Percentiles rank a stretch among this genome's conserved stretches.
Conservation (phyloP, 805 yeast species). For the Lipomyces kockii region DNA sequence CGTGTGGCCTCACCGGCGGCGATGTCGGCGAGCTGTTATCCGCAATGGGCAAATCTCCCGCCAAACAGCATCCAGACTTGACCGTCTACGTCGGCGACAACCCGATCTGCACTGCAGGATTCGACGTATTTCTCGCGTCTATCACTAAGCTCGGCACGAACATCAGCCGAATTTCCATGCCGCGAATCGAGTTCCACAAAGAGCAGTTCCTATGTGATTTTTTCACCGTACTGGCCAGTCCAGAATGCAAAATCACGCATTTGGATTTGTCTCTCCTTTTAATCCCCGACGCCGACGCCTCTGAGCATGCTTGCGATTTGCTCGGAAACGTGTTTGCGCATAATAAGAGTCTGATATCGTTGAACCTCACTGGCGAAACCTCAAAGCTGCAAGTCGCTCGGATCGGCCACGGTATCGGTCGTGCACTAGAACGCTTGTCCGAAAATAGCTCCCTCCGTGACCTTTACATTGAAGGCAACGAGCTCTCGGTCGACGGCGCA, state of each 20-base stretch:
- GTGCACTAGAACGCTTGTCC: constrained; percentile 32
- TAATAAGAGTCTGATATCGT: constrained; percentile 27
- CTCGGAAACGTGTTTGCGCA: constrained; percentile 38
- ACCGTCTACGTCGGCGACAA: constrained; percentile 37
- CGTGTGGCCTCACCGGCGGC: constrained; percentile 36
- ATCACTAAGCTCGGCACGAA: constrained; percentile 13
- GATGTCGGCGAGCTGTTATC: constrained; percentile 29
- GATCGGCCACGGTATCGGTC: constrained; percentile 37
- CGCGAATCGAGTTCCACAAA: constrained; percentile 34
- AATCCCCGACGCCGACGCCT: constrained; percentile 40
- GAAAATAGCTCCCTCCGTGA: constrained; percentile 30
- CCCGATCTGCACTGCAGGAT: constrained; percentile 29
- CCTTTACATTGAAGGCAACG: constrained; percentile 37
- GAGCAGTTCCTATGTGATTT: constrained; percentile 33
- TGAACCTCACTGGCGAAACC: constrained; percentile 39
- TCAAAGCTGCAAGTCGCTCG: constrained; percentile 40
- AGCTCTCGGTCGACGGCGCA: constrained; percentile 40
- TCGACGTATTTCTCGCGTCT: constrained; percentile 21
- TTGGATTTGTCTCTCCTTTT: constrained; percentile 37
- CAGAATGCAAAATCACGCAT: constrained; percentile 32
- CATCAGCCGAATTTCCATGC: constrained; percentile 33
- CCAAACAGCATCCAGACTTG: constrained; percentile 23
- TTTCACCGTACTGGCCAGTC: constrained; percentile 24
- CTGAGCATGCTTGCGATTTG: constrained; percentile 34
- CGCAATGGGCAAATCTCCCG: constrained; percentile 32